A percentile compares a stretch with the other conserved stretches of the same genome.
These are phyloP conservation scores for Plasmodium billcollinsi DNA, from an alignment of 169 alveolate genomes.

Conservation along the genomic window DNA sequence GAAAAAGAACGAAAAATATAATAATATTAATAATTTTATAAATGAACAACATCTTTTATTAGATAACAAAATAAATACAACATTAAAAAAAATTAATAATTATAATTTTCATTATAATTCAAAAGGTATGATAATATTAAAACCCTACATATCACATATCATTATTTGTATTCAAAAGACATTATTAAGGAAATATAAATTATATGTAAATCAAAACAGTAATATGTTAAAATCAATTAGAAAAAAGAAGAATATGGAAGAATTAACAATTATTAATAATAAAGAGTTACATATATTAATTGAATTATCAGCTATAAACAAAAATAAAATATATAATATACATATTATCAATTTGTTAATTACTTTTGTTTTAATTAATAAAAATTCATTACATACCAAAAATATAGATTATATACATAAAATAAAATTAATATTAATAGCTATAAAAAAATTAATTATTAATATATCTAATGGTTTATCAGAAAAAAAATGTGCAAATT, in stretches of 20 bases:
- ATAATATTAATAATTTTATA: neutral
- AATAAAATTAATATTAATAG: slow-evolving; percentile 47
- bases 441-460: slow-evolving; percentile 54
- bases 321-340: slow-evolving; percentile 38
- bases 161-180: slow-evolving; percentile 39
- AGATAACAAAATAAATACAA: neutral
- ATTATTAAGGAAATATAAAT: slow-evolving; percentile 40
- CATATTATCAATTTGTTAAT: slow-evolving; percentile 47
- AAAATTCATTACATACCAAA: slow-evolving; percentile 24
- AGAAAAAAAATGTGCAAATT: neutral
- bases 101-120: neutral
- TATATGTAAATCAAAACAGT: slow-evolving; percentile 6
- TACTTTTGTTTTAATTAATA: slow-evolving; percentile 37
- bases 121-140: slow-evolving; percentile 43
- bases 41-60: neutral
- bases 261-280: slow-evolving; percentile 40
- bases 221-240: neutral
- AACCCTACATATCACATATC: slow-evolving; percentile 62
- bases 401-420: slow-evolving; percentile 24
- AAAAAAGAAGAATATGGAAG: slow-evolving; percentile 18
- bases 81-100: neutral
- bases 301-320: slow-evolving; percentile 73
- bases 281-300: slow-evolving; percentile 68
- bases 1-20: neutral
- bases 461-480: slow-evolving; percentile 20